Evolutionary conservation across 495 filamentous ascomycete species (phyloP), one percentile per base, ranked within the genome.

Genomic region (Baudoinia panamericana): DNA sequence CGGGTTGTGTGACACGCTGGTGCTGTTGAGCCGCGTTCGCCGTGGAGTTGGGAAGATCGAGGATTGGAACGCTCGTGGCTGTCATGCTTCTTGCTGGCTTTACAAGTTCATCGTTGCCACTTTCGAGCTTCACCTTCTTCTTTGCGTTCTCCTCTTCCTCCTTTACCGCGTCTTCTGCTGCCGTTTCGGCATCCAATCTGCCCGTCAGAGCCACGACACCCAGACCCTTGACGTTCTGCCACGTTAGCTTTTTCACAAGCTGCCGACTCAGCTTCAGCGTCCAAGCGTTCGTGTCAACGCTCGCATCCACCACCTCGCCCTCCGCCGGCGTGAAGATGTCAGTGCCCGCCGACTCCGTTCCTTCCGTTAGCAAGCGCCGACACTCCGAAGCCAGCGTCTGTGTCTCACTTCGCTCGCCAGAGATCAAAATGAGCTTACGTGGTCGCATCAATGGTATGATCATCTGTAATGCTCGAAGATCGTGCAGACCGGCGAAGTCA

Each of bases 241-340:
- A 96, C 55, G 82, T 84, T 17, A 99, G 64, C 18, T 78, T 73
- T 51, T 80, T 79, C 22, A 90, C 78, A 19, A 99, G 73, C 28
- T 70, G 63, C 43, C 86, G 82, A 41, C 80, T 83, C 21, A 99
- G 69, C 53, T 84, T 93, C 35, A 96, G 80, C 20, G 80, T 78
- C 90, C 90, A 99, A 17, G 90, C 88, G 56, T 95, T 96, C 5
- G 87, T 96, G 52, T 99, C 90, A 26, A 96, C 87, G 50, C 86
- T 93, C 11, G 88, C 90, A 57, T 96, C 76, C 34, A 96, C 69
- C 2, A 66, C 63, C 35, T 69, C 63, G 12, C 85, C 84, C 25
- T 80, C 66, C 10, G 54, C 57, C 1, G 92, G 90, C 0, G 84
- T 86, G 59, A 86, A 88, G 15, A 96, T 27, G 17, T 47, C 48